Conservation (phyloP, 1,284 basidiomycete genomes). For the Sporisorium exsertum region DNA sequence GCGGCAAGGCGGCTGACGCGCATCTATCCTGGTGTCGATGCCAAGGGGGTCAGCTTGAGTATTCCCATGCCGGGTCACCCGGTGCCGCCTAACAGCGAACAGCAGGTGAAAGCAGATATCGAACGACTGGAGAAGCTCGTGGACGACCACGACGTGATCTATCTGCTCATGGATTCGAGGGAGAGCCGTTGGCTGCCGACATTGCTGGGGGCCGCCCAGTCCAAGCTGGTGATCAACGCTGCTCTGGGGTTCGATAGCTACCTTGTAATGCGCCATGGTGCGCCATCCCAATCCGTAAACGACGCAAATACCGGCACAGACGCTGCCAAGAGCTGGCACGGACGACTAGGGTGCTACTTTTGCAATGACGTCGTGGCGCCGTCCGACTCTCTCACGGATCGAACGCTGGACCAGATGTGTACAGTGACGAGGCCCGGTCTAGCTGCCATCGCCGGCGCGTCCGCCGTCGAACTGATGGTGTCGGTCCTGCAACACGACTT, state of each 20-base stretch:
- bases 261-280: constrained; percentile 95
- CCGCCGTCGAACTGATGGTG: constrained; percentile 90
- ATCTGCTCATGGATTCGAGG: constrained; percentile 96
- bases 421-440: constrained; percentile 97
- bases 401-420: constrained; percentile 98
- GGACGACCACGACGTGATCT: constrained; percentile 86
- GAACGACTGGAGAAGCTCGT: constrained; percentile 80
- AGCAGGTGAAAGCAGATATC: constrained; percentile 78
- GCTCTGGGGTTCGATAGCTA: constrained; percentile 96
- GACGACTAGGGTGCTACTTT: constrained; percentile 84
- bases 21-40: constrained; percentile 91
- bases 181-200: constrained; percentile 97
- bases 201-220: constrained; percentile 82
- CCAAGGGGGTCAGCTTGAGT: constrained; percentile 78
- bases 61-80: constrained; percentile 99
- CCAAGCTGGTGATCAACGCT: constrained; percentile 94
- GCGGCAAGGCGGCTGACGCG: constrained; percentile 87
- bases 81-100: constrained; percentile 74
- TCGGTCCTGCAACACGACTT: constrained; percentile 83
- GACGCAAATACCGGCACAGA: constrained; percentile 1
- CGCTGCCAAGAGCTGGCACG: constrained; percentile 43
- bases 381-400: constrained; percentile 88
- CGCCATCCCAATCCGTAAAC: constrained; percentile 69
- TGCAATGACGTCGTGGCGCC: constrained; percentile 99
- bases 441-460: constrained; percentile 89